phyloP scores from a whole-genome alignment of 345 rosid genomes.

The Lepidium africanum region DNA sequence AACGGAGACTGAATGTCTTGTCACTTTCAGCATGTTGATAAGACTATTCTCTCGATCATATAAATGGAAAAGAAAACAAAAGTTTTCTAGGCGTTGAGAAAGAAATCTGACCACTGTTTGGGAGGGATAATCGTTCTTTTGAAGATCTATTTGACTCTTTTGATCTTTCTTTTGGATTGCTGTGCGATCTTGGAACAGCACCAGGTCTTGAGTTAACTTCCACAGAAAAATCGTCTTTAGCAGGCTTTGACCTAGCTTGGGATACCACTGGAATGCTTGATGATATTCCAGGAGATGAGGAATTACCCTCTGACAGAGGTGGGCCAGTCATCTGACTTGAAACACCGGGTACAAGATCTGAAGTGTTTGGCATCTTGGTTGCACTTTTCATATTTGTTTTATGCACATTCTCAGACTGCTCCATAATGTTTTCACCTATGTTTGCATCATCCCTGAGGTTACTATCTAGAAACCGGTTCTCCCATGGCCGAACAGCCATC shows the following conservation, averaged over 20 bases:
- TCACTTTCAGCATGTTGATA: not conserved
- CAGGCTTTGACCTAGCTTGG: conserved; percentile 45
- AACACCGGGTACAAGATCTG: conserved; percentile 34
- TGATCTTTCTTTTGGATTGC: conserved; percentile 87
- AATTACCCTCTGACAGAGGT: conserved; percentile 58
- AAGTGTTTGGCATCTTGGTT: conserved; percentile 42
- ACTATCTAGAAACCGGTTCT: conserved; percentile 89
- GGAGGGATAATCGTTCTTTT: conserved; percentile 69
- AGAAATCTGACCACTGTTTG: conserved; percentile 50
- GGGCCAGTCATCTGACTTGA: conserved; percentile 61
- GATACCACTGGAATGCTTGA: conserved; percentile 43
- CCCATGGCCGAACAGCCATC: conserved; percentile 99
- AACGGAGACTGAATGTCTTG: not conserved
- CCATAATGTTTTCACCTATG: conserved; percentile 42
- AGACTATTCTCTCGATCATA: not conserved
- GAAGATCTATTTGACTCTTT: conserved; percentile 39
- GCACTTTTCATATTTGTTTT: conserved; percentile 44
- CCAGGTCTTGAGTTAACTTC: conserved; percentile 48
- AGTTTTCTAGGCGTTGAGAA: not conserved
- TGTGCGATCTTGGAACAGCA: conserved; percentile 53
- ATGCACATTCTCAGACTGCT: conserved; percentile 39
- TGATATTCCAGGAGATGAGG: conserved; percentile 56
- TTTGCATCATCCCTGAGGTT: conserved; percentile 73
- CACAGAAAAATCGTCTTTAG: conserved; percentile 39
- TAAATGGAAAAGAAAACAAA: not conserved